Evolutionary conservation across 768 basidiomycete genomes (phyloP).

Genomic region (Amanita molliuscula): DNA sequence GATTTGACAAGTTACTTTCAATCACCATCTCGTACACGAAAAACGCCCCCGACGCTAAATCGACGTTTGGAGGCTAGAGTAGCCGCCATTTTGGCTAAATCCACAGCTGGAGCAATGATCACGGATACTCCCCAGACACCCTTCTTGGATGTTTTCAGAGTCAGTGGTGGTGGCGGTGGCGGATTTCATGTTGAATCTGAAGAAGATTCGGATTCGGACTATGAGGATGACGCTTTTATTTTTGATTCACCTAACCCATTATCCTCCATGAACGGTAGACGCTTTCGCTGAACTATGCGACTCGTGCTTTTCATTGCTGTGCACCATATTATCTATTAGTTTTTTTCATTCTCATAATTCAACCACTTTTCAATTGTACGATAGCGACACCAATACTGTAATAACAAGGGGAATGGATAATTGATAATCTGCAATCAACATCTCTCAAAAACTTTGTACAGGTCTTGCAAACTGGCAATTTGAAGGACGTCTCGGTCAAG

Average conservation of each 20-base stretch:
- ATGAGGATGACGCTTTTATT: slow-evolving; percentile 50
- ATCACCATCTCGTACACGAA: slow-evolving; percentile 24
- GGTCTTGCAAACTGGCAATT: slow-evolving; percentile 80
- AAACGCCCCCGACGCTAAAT: slow-evolving; percentile 33
- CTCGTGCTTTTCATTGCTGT: slow-evolving; percentile 8
- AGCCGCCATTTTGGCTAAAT: slow-evolving; percentile 75
- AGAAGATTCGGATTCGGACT: slow-evolving; percentile 35
- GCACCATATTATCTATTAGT: slow-evolving; percentile 7
- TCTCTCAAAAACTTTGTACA: slow-evolving; percentile 92
- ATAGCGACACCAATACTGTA: neutral
- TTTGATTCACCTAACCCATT: slow-evolving; percentile 45
- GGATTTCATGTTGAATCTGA: slow-evolving; percentile 41
- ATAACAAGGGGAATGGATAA: neutral
- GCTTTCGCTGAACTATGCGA: slow-evolving; percentile 20
- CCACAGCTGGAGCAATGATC: slow-evolving; percentile 41
- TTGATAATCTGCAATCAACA: slow-evolving; percentile 40
- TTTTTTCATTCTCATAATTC: slow-evolving; percentile 7
- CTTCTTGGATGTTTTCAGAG: slow-evolving; percentile 65
- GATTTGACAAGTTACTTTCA: slow-evolving; percentile 71
- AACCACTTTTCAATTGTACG: neutral
- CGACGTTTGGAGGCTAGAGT: slow-evolving; percentile 66
- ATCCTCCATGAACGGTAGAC: slow-evolving; percentile 36
- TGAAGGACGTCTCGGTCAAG: slow-evolving; percentile 73
- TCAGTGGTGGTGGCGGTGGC: slow-evolving; percentile 28
- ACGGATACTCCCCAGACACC: slow-evolving; percentile 68